phyloP scores from a whole-genome alignment of 371 early-diverging fungal genomes.

The Mucor plumbeus region DNA sequence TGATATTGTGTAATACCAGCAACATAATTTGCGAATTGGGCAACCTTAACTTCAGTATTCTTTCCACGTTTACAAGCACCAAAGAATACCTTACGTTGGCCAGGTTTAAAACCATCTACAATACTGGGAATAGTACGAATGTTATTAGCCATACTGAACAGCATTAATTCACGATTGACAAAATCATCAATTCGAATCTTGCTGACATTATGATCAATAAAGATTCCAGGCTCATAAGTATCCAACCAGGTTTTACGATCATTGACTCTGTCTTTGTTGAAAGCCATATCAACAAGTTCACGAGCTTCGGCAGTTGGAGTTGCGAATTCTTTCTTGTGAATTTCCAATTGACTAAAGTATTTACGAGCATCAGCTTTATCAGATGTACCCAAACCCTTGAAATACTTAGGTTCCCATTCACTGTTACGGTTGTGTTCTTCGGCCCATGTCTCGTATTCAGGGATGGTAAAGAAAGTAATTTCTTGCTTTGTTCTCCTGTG shows the following conservation, averaged over 20 bases:
- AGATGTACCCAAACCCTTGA: conserved; percentile 99
- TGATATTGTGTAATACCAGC: conserved; percentile 97
- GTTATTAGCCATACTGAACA: conserved; percentile 99
- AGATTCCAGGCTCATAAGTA: conserved; percentile 91
- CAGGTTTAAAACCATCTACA: conserved; percentile 99
- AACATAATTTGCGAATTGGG: conserved; percentile 96
- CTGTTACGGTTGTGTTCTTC: conserved; percentile 64
- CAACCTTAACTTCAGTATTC: conserved; percentile 92
- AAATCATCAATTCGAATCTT: conserved; percentile 94
- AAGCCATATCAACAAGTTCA: conserved; percentile 95
- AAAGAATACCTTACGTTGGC: conserved; percentile 98
- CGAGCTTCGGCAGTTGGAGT: conserved; percentile 73
- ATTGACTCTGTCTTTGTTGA: conserved; percentile 96
- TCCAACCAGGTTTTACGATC: conserved; percentile 98
- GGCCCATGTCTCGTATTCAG: conserved; percentile 97
- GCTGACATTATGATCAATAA: conserved; percentile 85
- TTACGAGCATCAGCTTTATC: conserved; percentile 92
- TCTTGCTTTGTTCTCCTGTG: conserved; percentile 68
- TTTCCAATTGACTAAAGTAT: conserved; percentile 88
- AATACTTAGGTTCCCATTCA: conserved; percentile 95
- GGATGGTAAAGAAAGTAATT: conserved; percentile 93
- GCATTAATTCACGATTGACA: conserved; percentile 97
- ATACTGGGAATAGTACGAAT: conserved; percentile 97
- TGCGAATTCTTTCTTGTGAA: conserved; percentile 92
- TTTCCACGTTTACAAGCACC: conserved; percentile 92